phyloP scores from a whole-genome alignment of 768 basidiomycete species.

The Tricholoma saponaceum region DNA sequence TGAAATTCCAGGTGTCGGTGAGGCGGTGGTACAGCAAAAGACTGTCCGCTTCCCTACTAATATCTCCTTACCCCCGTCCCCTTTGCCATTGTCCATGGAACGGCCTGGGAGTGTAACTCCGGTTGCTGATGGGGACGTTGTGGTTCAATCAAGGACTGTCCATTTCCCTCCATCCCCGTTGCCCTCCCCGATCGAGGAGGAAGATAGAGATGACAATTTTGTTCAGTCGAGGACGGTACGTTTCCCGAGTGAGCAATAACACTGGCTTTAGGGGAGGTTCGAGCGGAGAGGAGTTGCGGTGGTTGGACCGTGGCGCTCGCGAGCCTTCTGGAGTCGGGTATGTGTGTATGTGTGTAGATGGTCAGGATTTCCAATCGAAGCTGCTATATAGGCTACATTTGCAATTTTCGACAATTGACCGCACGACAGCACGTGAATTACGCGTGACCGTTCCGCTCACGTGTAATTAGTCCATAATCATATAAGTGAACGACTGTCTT shows the following conservation, averaged over 20 bases:
- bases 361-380: not conserved
- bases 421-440: too few species aligned
- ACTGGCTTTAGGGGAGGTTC: not conserved
- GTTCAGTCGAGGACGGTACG: not conserved
- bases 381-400: too few species aligned
- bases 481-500: too few species aligned
- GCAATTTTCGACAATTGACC: too few species aligned
- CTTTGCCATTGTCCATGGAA: not conserved
- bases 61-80: not conserved
- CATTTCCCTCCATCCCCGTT: not conserved
- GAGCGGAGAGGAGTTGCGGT: not conserved
- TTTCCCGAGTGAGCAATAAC: not conserved
- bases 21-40: not conserved
- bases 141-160: not conserved
- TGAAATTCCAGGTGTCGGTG: not conserved
- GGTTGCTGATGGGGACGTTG: not conserved
- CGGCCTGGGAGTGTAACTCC: not conserved
- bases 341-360: not conserved
- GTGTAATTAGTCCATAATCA: too few species aligned
- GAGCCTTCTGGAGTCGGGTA: not conserved
- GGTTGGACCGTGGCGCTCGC: not conserved
- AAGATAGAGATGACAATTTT: not conserved
- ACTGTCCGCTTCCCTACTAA: not conserved
- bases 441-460: too few species aligned
- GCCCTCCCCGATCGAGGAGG: not conserved